Base-by-base conservation (phyloP, 2,329 filamentous ascomycete species). In the Verticillium longisporum region DNA sequence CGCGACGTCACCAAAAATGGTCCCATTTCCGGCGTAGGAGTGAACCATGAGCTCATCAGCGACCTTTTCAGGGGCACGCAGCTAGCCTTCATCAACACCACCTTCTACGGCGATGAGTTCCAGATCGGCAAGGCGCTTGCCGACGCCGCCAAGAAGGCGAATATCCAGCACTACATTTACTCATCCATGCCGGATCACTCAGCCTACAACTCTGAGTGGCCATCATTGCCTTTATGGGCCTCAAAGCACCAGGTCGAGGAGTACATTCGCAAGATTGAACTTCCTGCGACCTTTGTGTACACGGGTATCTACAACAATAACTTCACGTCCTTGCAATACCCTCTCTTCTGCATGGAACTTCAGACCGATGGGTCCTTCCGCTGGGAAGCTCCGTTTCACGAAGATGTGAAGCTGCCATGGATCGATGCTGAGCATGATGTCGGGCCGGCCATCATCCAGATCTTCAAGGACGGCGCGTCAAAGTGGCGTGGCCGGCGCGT, bases 241-340 rank as follows among this genome's bases (percentile, higher is more conserved):
- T 88, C 89, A 63, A 99, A 99, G 76, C 92, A 96, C 75, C 88
- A 90, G 57, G 89, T 98, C 53, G 95, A 98, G 75, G 90, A 95
- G 60, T 96, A 98, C 74, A 84, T 97, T 58, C 87, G 91, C 61
- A 85, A 92, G 71, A 84, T 97, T 50, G 88, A 88, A 10, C 81
- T 97, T 11, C 91, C 91, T 0, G 88, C 93, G 1, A 98, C 94
- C 0, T 98, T 97, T 74, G 88, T 97, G 66, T 97, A 97, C 75
- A 92, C 93, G 10, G 95, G 94, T 62, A 97, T 97, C 69, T 99
- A 98, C 81, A 97, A 98, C 81, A 98, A 98, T 77, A 98, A 99
- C 74, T 99, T 98, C 76, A 98, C 94, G 34, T 95, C 91, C 56
- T 82, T 97, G 36, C 87, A 87, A 1, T 98, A 97, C 71, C 95